Conservation (phyloP, 2,329 filamentous ascomycete species). For the Alternaria metachromatica region DNA sequence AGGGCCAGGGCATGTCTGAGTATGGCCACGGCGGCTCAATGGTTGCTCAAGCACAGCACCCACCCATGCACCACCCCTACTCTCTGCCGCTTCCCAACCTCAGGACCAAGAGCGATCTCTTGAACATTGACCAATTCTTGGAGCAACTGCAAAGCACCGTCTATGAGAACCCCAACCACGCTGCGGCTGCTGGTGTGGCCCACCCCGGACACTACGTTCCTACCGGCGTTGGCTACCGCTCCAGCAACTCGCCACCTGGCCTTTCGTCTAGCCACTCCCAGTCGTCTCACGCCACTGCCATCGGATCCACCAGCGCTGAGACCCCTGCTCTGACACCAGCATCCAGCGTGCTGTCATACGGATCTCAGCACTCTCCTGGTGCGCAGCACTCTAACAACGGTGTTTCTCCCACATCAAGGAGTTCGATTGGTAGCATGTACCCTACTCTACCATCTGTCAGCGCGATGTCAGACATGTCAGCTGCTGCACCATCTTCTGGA, state of each 20-base stretch:
- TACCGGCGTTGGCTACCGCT: slow-evolving; percentile 59
- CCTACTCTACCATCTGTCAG: slow-evolving; percentile 76
- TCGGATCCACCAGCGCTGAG: slow-evolving; percentile 56
- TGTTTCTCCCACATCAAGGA: slow-evolving; percentile 70
- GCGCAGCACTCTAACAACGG: slow-evolving; percentile 60
- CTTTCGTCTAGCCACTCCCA: slow-evolving; percentile 44
- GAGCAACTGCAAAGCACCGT: slow-evolving; percentile 96
- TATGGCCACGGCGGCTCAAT: slow-evolving; percentile 61
- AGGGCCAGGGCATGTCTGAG: slow-evolving; percentile 54
- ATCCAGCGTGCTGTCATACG: slow-evolving; percentile 77
- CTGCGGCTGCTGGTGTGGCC: slow-evolving; percentile 78
- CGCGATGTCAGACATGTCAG: slow-evolving; percentile 66
- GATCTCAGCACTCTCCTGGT: slow-evolving; percentile 77
- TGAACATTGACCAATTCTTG: slow-evolving; percentile 93
- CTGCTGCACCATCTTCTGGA: slow-evolving; percentile 71
- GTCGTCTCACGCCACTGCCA: slow-evolving; percentile 61
- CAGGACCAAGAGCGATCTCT: slow-evolving; percentile 89
- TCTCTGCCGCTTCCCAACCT: slow-evolving; percentile 88
- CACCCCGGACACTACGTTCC: slow-evolving; percentile 74
- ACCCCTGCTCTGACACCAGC: slow-evolving; percentile 80
- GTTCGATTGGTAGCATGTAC: slow-evolving; percentile 68
- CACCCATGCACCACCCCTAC: slow-evolving; percentile 80
- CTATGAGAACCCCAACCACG: slow-evolving; percentile 87
- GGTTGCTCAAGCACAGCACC: slow-evolving; percentile 62
- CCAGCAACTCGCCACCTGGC: slow-evolving; percentile 64